Base-by-base conservation (phyloP, 345 rosid genomes). In the Gossypium rotundifolium region DNA sequence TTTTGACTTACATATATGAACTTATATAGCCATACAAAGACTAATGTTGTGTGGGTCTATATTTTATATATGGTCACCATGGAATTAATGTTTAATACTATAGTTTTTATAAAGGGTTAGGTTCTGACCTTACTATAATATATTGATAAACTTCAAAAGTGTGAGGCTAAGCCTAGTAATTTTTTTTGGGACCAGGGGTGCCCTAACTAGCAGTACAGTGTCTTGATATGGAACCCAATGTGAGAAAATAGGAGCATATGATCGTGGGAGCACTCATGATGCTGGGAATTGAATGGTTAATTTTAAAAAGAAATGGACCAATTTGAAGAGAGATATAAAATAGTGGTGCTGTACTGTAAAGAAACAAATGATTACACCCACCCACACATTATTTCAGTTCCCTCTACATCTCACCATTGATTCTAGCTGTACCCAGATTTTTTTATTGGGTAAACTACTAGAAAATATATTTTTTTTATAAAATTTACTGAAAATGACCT, bases 231-330 rank as follows among this genome's bases (percentile, higher is more conserved):
- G 72, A 48, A 48, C 27, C 73, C 72, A 11, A 48, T 49, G n/a
- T 68, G 14, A 49, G 10, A 52, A 66, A 49, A 49, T 27, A 68
- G 10, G 23, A 25, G 9, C 16, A 49, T 52, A 70, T 70, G 57
- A 70, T 70, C 51, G 73, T 27, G 46, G 72, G 27, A 27, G 60
- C 7, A 51, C 60, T 70, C 73, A 70, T 29, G 60, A 52, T 70
- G 73, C 48, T 29, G 59, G 59, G 45, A 12, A 51, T 67, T 67
- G 40, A 23, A 67, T 9, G 58, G 59, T 51, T 49, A 69, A 69
- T 25, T 16, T 8, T 27, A 3, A 49, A 49, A 9, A 14, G 11
- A 46, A 48, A 25, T 9, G 14, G 22, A 3, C 58, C 72, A 49
- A 14, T 16, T 49, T 17, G 42, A 68, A 49, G 44, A 33, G 11